Base-by-base conservation (phyloP, 495 filamentous ascomycete species). In the Lasiosphaeria hispida region DNA sequence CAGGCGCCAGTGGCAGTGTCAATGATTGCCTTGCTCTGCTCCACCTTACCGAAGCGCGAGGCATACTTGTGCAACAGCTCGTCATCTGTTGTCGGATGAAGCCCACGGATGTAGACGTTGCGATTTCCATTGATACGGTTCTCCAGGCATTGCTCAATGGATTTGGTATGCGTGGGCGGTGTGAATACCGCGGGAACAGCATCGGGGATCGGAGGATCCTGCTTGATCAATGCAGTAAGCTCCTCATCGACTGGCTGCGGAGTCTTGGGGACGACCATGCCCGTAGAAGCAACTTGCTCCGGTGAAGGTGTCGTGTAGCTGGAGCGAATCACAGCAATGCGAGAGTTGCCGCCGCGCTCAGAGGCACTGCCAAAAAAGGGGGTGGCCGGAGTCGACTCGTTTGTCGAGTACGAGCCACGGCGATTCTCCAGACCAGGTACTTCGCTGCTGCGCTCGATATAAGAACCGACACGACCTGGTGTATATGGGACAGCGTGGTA, bases 51-150 rank as follows among this genome's bases (percentile, higher is more conserved):
- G 66, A 97, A 99, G 37, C 92, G 87, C 57, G 80, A 77, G 11
- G 92, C 89, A 76, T 94, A 97, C n/a, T 77, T 76, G 55, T 87
- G 80, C 41, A 99, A 76, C 66, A 93, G 87, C 48, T 96, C 89
- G 69, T 99, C 94, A 50, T 93, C 92, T 0, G 93, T 97, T 63
- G 95, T 90, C 0, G 94, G 95, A 45, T 91, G 89, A 51, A 99
- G 85, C 13, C 94, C 94, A 53, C 94, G 88, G 57, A 99, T 96
- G 76, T 99, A 99, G 60, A 99, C 93, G 62, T 99, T 99, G 49
- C 79, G 77, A 83, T 97, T 78, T 83, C 93, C 63, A 76, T 88
- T 68, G 84, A 82, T 89, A 38, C 88, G 87, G 63, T 97, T 97
- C 70, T 95, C 88, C 48, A 97, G 78, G 63, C 91, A 91, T 73